phyloP scores from a whole-genome alignment of 1,284 basidiomycete species.

The Singerocomus inundabilis region DNA sequence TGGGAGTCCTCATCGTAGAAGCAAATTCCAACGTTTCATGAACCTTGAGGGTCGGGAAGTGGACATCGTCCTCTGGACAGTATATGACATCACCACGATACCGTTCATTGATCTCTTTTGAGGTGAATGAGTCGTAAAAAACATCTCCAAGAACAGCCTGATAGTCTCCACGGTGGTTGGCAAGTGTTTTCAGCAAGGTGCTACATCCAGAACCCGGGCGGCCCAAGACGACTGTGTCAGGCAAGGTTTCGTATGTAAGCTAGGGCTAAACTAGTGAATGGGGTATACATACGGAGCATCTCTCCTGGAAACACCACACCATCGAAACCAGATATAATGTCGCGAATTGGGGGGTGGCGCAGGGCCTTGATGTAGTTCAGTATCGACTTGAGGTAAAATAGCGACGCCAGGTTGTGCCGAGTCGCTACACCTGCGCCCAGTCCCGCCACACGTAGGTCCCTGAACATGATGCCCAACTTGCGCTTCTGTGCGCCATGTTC shows the following conservation, averaged over 20 bases:
- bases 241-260: neutral
- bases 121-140: conserved; percentile 62
- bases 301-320: conserved; percentile 55
- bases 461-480: too few relatives aligned
- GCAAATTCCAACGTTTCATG: conserved; percentile 63
- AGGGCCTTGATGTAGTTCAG: too few relatives aligned
- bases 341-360: too few relatives aligned
- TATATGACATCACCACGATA: conserved; percentile 68
- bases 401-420: too few relatives aligned
- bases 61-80: conserved; percentile 69
- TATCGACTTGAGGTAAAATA: too few relatives aligned
- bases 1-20: conserved; percentile 56
- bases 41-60: conserved; percentile 74
- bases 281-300: conserved; percentile 56
- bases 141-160: conserved; percentile 60
- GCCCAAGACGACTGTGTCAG: conserved; percentile 50
- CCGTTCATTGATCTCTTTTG: conserved; percentile 47
- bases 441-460: too few relatives aligned
- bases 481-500: too few relatives aligned
- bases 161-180: conserved; percentile 64
- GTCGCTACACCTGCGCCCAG: too few relatives aligned
- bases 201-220: conserved; percentile 68
- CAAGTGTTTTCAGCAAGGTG: conserved; percentile 69
- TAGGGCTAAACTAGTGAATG: conserved; percentile 29
- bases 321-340: conserved; percentile 48